Conservation (phyloP, 176 grass and related monocot genomes). For the Puccinellia tenuiflora region DNA sequence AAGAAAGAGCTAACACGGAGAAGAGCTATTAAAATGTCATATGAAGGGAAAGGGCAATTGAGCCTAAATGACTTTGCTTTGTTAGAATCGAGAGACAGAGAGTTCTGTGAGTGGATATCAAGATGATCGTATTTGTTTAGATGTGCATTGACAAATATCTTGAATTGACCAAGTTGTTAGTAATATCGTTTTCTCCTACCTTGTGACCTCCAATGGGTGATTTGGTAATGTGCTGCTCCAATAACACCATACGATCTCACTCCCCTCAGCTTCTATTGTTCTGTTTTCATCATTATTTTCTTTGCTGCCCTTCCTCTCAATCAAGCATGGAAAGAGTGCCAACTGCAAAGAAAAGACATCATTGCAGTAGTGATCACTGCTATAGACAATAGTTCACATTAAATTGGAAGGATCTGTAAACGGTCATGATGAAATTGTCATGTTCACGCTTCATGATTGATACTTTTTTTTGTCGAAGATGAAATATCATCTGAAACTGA, state of each 20-base stretch:
- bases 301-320: neutral
- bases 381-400: neutral
- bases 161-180: neutral
- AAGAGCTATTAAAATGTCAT: neutral
- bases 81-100: neutral
- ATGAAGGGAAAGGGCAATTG: neutral
- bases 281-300: neutral
- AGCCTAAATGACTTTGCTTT: neutral
- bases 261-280: neutral
- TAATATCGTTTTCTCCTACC: neutral
- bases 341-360: slow-evolving; percentile 22
- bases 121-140: neutral
- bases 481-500: neutral
- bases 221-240: neutral
- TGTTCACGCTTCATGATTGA: neutral
- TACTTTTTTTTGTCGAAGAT: neutral
- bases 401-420: neutral
- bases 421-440: neutral
- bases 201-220: neutral
- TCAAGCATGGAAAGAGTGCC: neutral
- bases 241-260: neutral
- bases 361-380: neutral
- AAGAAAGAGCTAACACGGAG: neutral
- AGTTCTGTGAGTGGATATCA: neutral
- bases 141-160: neutral